These are phyloP conservation scores for Ceratocystis eucalypticola DNA, from an alignment of 2,329 filamentous ascomycete genomes.

Conservation along the genomic window DNA sequence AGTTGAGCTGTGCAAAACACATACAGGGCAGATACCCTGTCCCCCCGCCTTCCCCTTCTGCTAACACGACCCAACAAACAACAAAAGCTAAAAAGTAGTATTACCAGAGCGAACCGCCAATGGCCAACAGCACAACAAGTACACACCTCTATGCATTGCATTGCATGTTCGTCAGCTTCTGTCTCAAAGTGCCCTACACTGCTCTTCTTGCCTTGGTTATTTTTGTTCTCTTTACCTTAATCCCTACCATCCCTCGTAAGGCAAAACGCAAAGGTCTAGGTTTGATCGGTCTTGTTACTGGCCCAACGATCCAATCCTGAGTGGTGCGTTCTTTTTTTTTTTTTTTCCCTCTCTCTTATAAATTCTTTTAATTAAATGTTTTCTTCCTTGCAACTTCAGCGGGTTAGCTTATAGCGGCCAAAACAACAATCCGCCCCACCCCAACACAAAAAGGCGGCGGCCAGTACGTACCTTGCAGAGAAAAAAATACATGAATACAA, in stretches of 20 bases:
- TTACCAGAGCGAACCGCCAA: background rate
- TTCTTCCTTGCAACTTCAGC: too few species aligned
- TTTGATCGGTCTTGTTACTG: too few species aligned
- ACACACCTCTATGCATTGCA: background rate
- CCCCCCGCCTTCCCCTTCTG: background rate
- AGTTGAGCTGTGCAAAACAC: background rate
- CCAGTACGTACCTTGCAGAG: background rate
- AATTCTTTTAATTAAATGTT: background rate
- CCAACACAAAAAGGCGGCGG: constrained; percentile 8
- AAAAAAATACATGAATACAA: background rate
- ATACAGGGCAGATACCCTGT: background rate
- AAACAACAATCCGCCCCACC: constrained; percentile 5
- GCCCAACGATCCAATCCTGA: too few species aligned
- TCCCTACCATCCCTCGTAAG: background rate
- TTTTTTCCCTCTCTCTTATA: too few species aligned
- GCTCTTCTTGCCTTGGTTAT: background rate
- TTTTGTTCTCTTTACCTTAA: background rate
- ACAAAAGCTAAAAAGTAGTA: background rate
- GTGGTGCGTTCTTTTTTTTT: too few species aligned
- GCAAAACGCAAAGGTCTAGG: too few species aligned
- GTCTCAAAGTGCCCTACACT: background rate
- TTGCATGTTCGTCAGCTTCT: background rate
- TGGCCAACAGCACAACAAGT: too few species aligned
- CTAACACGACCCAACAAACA: background rate
- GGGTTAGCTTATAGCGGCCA: background rate